phyloP scores from a whole-genome alignment of 306 rosid species.

The Hippophae rhamnoides region DNA sequence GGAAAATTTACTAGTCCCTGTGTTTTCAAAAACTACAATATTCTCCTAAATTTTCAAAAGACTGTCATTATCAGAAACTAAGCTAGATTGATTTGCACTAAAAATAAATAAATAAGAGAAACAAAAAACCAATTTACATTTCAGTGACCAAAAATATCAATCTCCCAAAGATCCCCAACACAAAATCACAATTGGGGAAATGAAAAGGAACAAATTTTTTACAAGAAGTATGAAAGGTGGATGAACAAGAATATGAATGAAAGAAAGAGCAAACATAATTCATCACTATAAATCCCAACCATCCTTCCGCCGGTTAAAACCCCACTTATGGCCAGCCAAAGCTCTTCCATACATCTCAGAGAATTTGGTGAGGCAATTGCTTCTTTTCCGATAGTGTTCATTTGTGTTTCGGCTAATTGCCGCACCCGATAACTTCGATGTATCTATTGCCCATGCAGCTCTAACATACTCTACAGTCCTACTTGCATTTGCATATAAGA shows the following conservation, averaged over 20 bases:
- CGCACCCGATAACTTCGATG: constrained; percentile 81
- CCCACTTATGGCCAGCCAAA: constrained; percentile 58
- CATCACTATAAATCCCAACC: constrained; percentile 86
- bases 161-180: not conserved
- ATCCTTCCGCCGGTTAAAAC: constrained; percentile 64
- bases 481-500: constrained; percentile 72
- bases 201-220: not conserved
- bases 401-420: constrained; percentile 84
- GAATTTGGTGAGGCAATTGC: constrained; percentile 60
- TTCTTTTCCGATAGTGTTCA: constrained; percentile 59
- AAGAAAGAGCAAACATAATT: constrained; percentile 16
- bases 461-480: constrained; percentile 84
- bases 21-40: no score
- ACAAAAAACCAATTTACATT: no score
- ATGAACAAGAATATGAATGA: constrained; percentile 24
- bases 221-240: constrained; percentile 11
- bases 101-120: no score
- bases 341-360: constrained; percentile 64
- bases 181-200: constrained; percentile 1
- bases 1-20: no score
- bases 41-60: no score
- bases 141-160: not conserved
- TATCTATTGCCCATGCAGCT: constrained; percentile 97
- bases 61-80: no score
- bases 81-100: no score